Conservation (phyloP, 2,329 filamentous ascomycete species). For the Ceratocystis huliohia region DNA sequence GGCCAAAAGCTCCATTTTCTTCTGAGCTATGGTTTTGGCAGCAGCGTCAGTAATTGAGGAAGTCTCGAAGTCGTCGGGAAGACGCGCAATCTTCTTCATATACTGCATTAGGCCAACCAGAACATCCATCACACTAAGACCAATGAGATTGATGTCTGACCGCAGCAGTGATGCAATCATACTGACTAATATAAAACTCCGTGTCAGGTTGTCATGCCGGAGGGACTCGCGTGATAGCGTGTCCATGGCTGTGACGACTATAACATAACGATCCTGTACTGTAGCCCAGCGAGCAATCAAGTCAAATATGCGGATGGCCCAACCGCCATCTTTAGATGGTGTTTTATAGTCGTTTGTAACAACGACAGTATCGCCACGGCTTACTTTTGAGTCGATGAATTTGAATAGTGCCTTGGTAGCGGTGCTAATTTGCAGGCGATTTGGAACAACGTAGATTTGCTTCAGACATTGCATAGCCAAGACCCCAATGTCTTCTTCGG, state of each 20-base stretch:
- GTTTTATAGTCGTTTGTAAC: slow-evolving; percentile 37
- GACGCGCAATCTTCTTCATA: slow-evolving; percentile 62
- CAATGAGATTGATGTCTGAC: slow-evolving; percentile 86
- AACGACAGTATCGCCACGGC: slow-evolving; percentile 42
- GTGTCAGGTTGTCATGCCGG: slow-evolving; percentile 55
- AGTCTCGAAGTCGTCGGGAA: slow-evolving; percentile 33
- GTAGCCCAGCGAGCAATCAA: slow-evolving; percentile 77
- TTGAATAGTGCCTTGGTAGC: slow-evolving; percentile 62
- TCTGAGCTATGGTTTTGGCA: slow-evolving; percentile 29
- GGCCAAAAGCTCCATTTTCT: slow-evolving; percentile 52
- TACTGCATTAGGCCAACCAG: slow-evolving; percentile 74
- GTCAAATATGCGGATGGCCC: slow-evolving; percentile 72
- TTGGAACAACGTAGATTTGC: slow-evolving; percentile 72
- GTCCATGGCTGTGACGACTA: slow-evolving; percentile 72
- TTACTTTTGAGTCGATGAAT: slow-evolving; percentile 54
- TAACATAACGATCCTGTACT: slow-evolving; percentile 86
- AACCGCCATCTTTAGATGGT: slow-evolving; percentile 44
- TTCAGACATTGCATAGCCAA: slow-evolving; percentile 77
- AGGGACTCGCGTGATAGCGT: slow-evolving; percentile 55
- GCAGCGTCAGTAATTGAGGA: slow-evolving; percentile 23
- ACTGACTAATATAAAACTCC: slow-evolving; percentile 61
- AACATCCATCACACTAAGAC: slow-evolving; percentile 91
- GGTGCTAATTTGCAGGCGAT: slow-evolving; percentile 64
- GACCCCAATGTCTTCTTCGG: slow-evolving; percentile 76
- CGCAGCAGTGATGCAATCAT: slow-evolving; percentile 73